These are phyloP conservation scores for Diplodia sapinea DNA, from an alignment of 2,329 filamentous ascomycete species.

Conservation along the genomic window DNA sequence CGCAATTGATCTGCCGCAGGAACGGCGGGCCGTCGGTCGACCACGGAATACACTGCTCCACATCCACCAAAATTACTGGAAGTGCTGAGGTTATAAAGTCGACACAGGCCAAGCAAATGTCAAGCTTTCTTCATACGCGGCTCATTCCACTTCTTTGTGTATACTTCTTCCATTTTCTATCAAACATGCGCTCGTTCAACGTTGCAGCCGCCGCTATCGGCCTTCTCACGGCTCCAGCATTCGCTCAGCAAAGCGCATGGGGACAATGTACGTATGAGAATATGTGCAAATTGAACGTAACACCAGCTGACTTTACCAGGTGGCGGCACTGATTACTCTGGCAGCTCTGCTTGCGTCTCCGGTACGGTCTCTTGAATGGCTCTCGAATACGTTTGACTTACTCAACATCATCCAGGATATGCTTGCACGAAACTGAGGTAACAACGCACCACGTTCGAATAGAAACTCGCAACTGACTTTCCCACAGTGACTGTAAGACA, in stretches of 20 bases:
- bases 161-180: neutral
- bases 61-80: neutral
- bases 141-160: neutral
- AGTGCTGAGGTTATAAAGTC: neutral
- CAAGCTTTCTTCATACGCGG: neutral
- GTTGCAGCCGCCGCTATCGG: slow-evolving; percentile 34
- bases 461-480: neutral
- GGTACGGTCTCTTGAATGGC: neutral
- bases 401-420: neutral
- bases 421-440: slow-evolving; percentile 9
- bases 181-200: slow-evolving; percentile 6
- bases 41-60: neutral
- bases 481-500: slow-evolving; percentile 3
- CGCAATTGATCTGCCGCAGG: slow-evolving; percentile 22
- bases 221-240: slow-evolving; percentile 39
- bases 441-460: neutral
- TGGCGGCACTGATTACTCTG: slow-evolving; percentile 40
- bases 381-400: neutral
- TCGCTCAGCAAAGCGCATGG: slow-evolving; percentile 39
- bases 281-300: neutral
- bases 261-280: slow-evolving; percentile 42
- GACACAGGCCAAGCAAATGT: neutral
- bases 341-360: slow-evolving; percentile 39
- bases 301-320: slow-evolving; percentile 34
- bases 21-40: slow-evolving; percentile 21